Conservation (phyloP, 1,284 basidiomycete species). For the Phenoliferia sp. region DNA sequence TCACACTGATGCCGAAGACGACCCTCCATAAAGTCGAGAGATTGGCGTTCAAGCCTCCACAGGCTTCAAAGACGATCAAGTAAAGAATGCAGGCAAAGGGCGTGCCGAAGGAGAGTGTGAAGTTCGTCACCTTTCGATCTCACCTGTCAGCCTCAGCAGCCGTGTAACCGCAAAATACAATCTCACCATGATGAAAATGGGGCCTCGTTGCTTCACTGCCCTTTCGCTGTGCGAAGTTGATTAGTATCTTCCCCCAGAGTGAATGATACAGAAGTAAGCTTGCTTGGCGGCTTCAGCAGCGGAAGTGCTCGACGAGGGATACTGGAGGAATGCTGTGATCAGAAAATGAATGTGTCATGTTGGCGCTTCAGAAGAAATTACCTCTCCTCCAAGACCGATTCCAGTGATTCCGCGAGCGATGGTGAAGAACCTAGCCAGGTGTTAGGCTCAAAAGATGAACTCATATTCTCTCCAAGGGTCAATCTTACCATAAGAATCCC, state of each 20-base stretch:
- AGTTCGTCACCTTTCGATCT: conserved; percentile 22
- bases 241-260: background rate
- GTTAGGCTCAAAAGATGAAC: no score
- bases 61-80: conserved; percentile 63
- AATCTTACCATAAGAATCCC: conserved; percentile 66
- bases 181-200: conserved; percentile 55
- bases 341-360: background rate
- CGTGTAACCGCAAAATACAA: conserved; percentile 17
- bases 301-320: conserved; percentile 63
- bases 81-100: conserved; percentile 66
- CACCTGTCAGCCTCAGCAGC: background rate
- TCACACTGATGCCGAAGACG: conserved; percentile 65
- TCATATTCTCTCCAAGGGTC: no score
- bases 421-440: conserved; percentile 71
- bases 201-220: conserved; percentile 57
- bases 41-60: conserved; percentile 54
- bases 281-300: conserved; percentile 65
- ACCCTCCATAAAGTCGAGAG: conserved; percentile 69
- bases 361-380: no score
- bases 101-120: conserved; percentile 52
- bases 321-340: conserved; percentile 55
- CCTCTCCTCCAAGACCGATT: conserved; percentile 48
- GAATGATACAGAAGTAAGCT: background rate
- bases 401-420: conserved; percentile 67
- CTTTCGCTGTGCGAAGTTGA: conserved; percentile 47